phyloP scores from a whole-genome alignment of 306 rosid species.

The Glycine tomentella region DNA sequence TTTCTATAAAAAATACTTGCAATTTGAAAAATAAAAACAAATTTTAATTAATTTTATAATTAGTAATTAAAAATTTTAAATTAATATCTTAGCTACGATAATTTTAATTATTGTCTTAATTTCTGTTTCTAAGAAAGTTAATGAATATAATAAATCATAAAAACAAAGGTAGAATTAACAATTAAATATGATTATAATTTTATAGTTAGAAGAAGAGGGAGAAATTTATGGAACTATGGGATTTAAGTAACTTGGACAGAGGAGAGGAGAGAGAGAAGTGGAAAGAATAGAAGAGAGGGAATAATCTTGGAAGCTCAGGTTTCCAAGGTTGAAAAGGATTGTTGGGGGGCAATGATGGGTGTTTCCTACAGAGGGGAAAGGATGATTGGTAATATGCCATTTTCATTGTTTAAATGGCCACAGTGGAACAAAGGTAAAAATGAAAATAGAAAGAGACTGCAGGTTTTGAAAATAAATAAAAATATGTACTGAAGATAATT shows the following conservation, averaged over 20 bases:
- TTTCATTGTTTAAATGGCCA: conserved; percentile 87
- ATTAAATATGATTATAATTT: too few relatives aligned
- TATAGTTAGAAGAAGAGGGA: conserved; percentile 39
- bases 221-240: background rate
- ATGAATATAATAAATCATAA: too few relatives aligned
- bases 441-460: background rate
- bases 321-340: conserved; percentile 96
- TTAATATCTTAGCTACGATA: too few relatives aligned
- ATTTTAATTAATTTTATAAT: too few relatives aligned
- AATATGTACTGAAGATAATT: conserved; percentile 9
- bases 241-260: background rate
- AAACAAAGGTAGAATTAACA: too few relatives aligned
- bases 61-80: too few relatives aligned
- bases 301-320: conserved; percentile 88
- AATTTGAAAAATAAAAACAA: too few relatives aligned
- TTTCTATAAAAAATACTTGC: too few relatives aligned
- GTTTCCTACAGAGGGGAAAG: conserved; percentile 98
- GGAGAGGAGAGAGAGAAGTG: conserved; percentile 29
- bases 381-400: conserved; percentile 99
- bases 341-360: conserved; percentile 99
- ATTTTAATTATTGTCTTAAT: too few relatives aligned
- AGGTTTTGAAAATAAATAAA: background rate
- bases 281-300: conserved; percentile 51
- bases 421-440: conserved; percentile 38
- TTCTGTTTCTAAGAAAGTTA: too few relatives aligned